Evolutionary conservation across 106 monocot genomes (phyloP).

Genomic region (Dendrobium chrysotoxum): DNA sequence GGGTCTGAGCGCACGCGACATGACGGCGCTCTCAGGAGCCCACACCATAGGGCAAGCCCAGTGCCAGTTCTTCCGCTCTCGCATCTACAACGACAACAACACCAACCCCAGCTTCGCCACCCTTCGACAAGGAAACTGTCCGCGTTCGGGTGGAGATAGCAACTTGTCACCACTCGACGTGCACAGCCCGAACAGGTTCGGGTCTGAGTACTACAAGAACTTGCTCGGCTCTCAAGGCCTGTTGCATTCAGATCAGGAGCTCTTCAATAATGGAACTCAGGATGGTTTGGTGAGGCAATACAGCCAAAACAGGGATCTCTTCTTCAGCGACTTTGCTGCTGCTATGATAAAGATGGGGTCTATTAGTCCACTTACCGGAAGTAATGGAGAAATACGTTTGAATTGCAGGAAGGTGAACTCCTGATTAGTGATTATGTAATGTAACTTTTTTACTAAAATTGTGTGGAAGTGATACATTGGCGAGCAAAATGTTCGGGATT

Average conservation of each 20-base stretch:
- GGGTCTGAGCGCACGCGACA: slow-evolving; percentile 25
- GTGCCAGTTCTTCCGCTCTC: slow-evolving; percentile 17
- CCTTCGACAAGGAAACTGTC: slow-evolving; percentile 26
- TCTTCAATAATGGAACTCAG: slow-evolving; percentile 42
- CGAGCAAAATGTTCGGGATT: too few relatives aligned
- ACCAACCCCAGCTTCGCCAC: slow-evolving; percentile 17
- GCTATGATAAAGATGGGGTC: slow-evolving; percentile 59
- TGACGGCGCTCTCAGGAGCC: slow-evolving; percentile 41
- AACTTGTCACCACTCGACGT: slow-evolving; percentile 47
- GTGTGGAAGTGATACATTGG: too few relatives aligned
- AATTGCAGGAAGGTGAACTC: slow-evolving; percentile 56
- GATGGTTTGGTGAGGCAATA: slow-evolving; percentile 35
- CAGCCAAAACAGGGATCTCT: slow-evolving; percentile 18
- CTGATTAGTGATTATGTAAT: not conserved
- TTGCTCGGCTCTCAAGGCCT: slow-evolving; percentile 39
- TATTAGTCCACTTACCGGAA: slow-evolving; percentile 46
- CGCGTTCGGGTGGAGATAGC: slow-evolving; percentile 25
- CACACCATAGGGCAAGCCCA: slow-evolving; percentile 34
- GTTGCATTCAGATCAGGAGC: slow-evolving; percentile 56
- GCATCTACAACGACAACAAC: slow-evolving; percentile 32
- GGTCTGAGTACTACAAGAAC: slow-evolving; percentile 35
- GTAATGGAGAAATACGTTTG: slow-evolving; percentile 44
- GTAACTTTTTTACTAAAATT: too few relatives aligned
- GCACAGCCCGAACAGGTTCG: slow-evolving; percentile 21
- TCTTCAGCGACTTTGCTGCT: slow-evolving; percentile 40